These are phyloP conservation scores for Tolypocladium nubicola DNA, from an alignment of 2,329 filamentous ascomycete species.

Conservation along the genomic window DNA sequence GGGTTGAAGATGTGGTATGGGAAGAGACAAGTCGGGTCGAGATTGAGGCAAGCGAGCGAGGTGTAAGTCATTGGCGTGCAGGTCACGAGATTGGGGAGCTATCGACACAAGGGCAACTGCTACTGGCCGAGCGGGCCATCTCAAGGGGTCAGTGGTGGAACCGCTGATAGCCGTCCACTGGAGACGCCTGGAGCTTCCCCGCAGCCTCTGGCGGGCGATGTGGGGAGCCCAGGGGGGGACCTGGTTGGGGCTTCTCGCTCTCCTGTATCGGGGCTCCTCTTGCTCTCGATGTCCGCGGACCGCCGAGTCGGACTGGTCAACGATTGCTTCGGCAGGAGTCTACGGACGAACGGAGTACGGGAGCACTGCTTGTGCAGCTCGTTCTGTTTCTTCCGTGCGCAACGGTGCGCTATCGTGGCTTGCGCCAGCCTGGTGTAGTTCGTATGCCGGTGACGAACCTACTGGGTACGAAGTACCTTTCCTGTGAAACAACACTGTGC, in stretches of 20 bases:
- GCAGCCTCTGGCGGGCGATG: neutral
- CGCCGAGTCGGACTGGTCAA: neutral
- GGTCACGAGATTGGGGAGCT: slow-evolving; percentile 6
- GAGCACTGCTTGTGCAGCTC: neutral
- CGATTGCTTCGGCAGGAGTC: neutral
- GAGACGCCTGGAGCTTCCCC: neutral
- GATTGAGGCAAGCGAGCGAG: neutral
- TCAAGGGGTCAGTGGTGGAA: slow-evolving; percentile 1
- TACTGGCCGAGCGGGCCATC: neutral
- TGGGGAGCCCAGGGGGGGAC: neutral
- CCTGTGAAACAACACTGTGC: neutral
- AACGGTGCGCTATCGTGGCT: neutral
- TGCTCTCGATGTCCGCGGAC: neutral
- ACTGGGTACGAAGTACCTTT: too few species aligned
- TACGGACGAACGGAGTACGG: neutral
- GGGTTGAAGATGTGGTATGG: neutral
- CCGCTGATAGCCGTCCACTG: slow-evolving; percentile 4
- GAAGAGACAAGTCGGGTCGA: neutral
- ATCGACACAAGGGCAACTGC: neutral
- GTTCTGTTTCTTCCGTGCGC: neutral
- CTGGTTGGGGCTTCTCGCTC: neutral
- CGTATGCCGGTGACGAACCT: too few species aligned
- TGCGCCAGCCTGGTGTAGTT: neutral
- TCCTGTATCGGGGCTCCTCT: neutral
- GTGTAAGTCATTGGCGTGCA: slow-evolving; percentile 1